Evolutionary conservation across 2,329 filamentous ascomycete genomes (phyloP).

Genomic region (Alternaria sp.): DNA sequence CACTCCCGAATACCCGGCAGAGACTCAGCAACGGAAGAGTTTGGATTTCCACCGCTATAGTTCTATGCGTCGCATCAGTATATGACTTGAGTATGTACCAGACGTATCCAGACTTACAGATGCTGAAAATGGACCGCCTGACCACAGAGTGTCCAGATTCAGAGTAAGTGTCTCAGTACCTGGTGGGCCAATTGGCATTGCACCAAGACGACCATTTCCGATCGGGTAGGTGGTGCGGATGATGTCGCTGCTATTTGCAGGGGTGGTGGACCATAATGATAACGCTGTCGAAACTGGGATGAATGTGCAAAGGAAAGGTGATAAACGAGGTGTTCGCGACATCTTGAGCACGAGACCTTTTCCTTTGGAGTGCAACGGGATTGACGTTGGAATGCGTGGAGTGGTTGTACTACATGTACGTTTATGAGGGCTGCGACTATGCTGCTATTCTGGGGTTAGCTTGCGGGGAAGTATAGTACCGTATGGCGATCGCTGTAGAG

Average conservation of each 20-base stretch:
- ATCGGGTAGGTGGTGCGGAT: constrained; percentile 52
- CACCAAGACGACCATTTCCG: constrained; percentile 61
- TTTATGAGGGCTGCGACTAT: background rate
- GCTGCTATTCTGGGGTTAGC: background rate
- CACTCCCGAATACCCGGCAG: constrained; percentile 55
- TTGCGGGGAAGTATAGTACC: constrained; percentile 11
- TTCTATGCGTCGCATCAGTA: constrained; percentile 30
- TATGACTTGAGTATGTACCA: background rate
- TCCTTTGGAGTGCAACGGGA: accelerated
- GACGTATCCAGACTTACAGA: constrained; percentile 36
- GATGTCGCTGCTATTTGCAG: constrained; percentile 31
- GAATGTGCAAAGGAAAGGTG: background rate
- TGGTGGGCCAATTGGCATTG: constrained; percentile 56
- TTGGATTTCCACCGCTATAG: constrained; percentile 60
- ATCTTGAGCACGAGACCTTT: background rate
- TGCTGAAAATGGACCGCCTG: constrained; percentile 59
- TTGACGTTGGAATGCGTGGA: background rate
- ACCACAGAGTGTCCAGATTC: constrained; percentile 62
- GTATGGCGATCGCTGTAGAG: constrained; percentile 9
- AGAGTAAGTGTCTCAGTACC: constrained; percentile 55
- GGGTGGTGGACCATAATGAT: constrained; percentile 26
- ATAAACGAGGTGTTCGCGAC: background rate
- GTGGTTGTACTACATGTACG: background rate
- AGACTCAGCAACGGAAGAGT: constrained; percentile 41
- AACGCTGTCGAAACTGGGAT: constrained; percentile 18